These are phyloP conservation scores for Fagus crenata DNA, from an alignment of 306 rosid species.

Conservation along the genomic window DNA sequence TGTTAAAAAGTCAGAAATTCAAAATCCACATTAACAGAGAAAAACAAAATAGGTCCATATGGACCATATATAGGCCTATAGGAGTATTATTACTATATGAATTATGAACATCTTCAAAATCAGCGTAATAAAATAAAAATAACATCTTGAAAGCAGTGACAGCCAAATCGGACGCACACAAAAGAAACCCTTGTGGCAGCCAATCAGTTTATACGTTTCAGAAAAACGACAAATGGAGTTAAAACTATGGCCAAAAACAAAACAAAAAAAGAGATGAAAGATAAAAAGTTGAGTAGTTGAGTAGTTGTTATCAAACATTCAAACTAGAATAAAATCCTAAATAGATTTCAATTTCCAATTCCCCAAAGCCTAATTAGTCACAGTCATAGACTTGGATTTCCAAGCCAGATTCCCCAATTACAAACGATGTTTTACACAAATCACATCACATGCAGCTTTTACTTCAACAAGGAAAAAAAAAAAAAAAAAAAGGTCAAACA, in stretches of 20 bases:
- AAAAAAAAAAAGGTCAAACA: background rate
- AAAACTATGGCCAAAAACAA: no score
- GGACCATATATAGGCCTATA: no score
- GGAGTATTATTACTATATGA: no score
- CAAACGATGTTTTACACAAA: no score
- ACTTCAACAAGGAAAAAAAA: background rate
- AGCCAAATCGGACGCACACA: no score
- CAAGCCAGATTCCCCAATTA: constrained; percentile 22
- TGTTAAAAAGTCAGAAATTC: background rate
- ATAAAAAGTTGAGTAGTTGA: background rate
- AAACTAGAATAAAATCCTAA: constrained; percentile 1
- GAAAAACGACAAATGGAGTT: no score
- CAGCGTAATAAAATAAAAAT: no score
- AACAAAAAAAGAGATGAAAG: background rate
- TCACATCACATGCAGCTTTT: constrained; percentile 37
- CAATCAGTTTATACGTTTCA: no score
- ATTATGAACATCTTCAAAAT: no score
- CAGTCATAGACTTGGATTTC: constrained; percentile 34
- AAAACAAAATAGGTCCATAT: background rate
- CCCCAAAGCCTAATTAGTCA: constrained; percentile 5
- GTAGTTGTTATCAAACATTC: constrained; percentile 14
- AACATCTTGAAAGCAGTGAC: no score
- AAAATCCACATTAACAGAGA: constrained; percentile 4
- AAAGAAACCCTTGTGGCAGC: no score
- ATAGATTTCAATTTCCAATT: constrained; percentile 35